phyloP scores from a whole-genome alignment of 495 filamentous ascomycete species.

The Niebla homalea region DNA sequence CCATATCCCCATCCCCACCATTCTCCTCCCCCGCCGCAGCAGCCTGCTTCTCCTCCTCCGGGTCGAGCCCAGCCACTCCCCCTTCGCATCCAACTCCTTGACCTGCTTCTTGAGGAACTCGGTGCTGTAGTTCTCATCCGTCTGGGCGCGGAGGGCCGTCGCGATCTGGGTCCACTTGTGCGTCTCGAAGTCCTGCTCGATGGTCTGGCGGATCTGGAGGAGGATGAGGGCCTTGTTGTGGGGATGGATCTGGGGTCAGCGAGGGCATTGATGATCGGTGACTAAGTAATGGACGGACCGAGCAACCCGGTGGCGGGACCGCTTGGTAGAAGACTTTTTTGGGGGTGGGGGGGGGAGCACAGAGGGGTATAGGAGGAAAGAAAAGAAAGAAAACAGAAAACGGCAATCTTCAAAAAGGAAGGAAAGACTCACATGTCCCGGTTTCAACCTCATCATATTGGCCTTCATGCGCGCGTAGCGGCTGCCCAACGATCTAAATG shows the following conservation, averaged over 20 bases:
- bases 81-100: neutral
- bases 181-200: neutral
- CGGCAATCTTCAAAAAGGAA: too few species aligned
- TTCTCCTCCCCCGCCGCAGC: neutral
- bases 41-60: neutral
- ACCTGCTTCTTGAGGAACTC: neutral
- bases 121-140: neutral
- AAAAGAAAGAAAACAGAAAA: neutral
- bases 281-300: too few species aligned
- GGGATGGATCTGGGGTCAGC: neutral
- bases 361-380: neutral
- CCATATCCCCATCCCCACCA: neutral
- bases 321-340: too few species aligned
- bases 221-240: neutral
- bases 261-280: too few species aligned
- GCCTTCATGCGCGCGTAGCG: constrained; percentile 12
- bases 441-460: constrained; percentile 11
- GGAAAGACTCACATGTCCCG: constrained; percentile 11
- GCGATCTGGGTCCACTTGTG: neutral
- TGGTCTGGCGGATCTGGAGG: neutral
- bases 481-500: constrained; percentile 7
- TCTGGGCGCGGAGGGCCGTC: neutral
- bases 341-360: neutral
- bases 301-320: too few species aligned
- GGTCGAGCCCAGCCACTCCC: neutral